Evolutionary conservation across 192 early-diverging fungal species (phyloP), one percentile per base, ranked within the genome.

Genomic region (Rhizophagus prolifer): DNA sequence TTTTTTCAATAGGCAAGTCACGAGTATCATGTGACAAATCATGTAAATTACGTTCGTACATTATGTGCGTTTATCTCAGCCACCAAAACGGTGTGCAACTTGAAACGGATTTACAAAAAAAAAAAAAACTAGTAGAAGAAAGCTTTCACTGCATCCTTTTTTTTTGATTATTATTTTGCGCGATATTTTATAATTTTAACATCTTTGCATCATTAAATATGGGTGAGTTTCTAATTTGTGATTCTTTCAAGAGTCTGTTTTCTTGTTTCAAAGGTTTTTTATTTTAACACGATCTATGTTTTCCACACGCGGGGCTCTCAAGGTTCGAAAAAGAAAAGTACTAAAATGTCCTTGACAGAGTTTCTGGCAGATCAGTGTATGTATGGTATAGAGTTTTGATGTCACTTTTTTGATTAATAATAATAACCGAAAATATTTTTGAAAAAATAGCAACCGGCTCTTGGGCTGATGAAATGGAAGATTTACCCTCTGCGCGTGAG

Each of bases 381-480:
- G 88, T 82, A 78, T 34, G 3, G 21, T 54, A 30, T 66, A 61
- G 3, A 19, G 38, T 60, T 38, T 71, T 66, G 14, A 3, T 79
- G 14, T 7, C 19, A 63, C 13, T 25, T n/a, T n/a, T 59, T 50
- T 26, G n/a, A 50, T 38, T 64, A 7, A 69, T 31, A 8, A 34
- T 28, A 16, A 25, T 25, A 79, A 36, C 13, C 25, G 16, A 47
- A 16, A 61, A 38, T 50, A 54, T 28, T 5, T 68, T 69, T 9
- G 9, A 19, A 19, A 13, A 44, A 41, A 23, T 80, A 90, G 87
- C 84, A 75, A 86, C 82, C 63, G 86, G 89, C 23, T 91, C 92
- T 46, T 97, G 96, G 95, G 96, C 97, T 76, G 97, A 98, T 88
- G 95, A 98, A 81, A 90, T 95, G 76, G 82, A 88, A 25, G 92